Percentiles rank a stretch among this genome's conserved stretches.
These are phyloP conservation scores for Microcyclospora pomicola DNA, from an alignment of 2,329 filamentous ascomycete genomes.

Conservation along the genomic window DNA sequence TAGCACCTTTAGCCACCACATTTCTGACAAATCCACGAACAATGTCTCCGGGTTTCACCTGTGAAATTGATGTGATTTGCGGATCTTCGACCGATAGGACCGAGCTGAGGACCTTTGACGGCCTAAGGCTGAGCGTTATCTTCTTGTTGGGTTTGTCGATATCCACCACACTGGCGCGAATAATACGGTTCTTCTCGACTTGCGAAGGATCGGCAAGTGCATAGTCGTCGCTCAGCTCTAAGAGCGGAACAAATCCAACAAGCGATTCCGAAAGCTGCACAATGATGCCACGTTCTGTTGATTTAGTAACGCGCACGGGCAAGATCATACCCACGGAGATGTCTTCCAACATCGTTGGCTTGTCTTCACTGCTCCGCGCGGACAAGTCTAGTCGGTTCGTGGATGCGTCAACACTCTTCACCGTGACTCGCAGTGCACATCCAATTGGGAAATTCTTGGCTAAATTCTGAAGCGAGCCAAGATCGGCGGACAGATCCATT, in stretches of 20 bases:
- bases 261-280: slow-evolving; percentile 73
- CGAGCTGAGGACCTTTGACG: slow-evolving; percentile 80
- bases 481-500: slow-evolving; percentile 76
- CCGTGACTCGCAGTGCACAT: slow-evolving; percentile 70
- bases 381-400: slow-evolving; percentile 68
- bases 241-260: slow-evolving; percentile 65
- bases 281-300: slow-evolving; percentile 68
- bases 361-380: slow-evolving; percentile 31
- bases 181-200: slow-evolving; percentile 70
- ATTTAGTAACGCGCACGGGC: slow-evolving; percentile 70
- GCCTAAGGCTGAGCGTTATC: slow-evolving; percentile 65
- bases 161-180: slow-evolving; percentile 72
- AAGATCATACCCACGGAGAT: slow-evolving; percentile 69
- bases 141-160: slow-evolving; percentile 76
- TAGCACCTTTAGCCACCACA: slow-evolving; percentile 76
- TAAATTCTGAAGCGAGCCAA: slow-evolving; percentile 63
- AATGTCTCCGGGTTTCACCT: slow-evolving; percentile 63
- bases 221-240: slow-evolving; percentile 79
- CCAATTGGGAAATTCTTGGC: slow-evolving; percentile 74
- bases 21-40: slow-evolving; percentile 87
- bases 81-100: slow-evolving; percentile 66
- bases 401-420: slow-evolving; percentile 57
- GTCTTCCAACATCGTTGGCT: slow-evolving; percentile 50
- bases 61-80: slow-evolving; percentile 57
- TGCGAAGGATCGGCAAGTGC: slow-evolving; percentile 60